These are phyloP conservation scores for Geotrichum bryndzae DNA, from an alignment of 1,139 yeast species.

Conservation along the genomic window DNA sequence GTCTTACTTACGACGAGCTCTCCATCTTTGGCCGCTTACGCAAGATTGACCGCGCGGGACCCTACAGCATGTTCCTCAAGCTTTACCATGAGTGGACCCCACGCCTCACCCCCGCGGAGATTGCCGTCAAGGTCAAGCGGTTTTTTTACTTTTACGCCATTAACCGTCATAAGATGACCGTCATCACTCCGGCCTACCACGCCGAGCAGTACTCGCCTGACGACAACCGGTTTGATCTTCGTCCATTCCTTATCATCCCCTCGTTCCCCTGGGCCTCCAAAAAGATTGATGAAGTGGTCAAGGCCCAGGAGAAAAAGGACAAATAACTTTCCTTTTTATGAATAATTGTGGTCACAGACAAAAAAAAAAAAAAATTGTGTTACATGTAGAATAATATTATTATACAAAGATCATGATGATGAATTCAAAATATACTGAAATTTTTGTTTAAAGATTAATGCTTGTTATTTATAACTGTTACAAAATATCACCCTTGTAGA, in stretches of 20 bases:
- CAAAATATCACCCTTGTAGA: background rate
- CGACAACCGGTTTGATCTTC: slow-evolving; percentile 88
- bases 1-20: slow-evolving; percentile 91
- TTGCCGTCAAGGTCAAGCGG: slow-evolving; percentile 85
- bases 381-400: background rate
- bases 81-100: slow-evolving; percentile 91
- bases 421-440: background rate
- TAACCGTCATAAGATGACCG: slow-evolving; percentile 94
- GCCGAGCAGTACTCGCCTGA: slow-evolving; percentile 98
- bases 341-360: too few relatives aligned
- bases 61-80: slow-evolving; percentile 87
- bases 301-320: slow-evolving; percentile 3
- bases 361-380: too few relatives aligned
- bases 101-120: slow-evolving; percentile 68
- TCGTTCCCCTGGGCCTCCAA: slow-evolving; percentile 83
- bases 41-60: slow-evolving; percentile 92
- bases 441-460: background rate
- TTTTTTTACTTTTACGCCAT: slow-evolving; percentile 92
- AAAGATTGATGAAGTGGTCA: slow-evolving; percentile 74
- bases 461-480: background rate
- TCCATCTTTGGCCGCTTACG: slow-evolving; percentile 88
- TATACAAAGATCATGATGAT: background rate
- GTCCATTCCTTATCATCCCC: slow-evolving; percentile 93
- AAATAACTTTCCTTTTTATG: background rate
- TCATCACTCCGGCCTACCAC: slow-evolving; percentile 92